phyloP scores from a whole-genome alignment of 805 yeast genomes.

The Ogataea saltuana region DNA sequence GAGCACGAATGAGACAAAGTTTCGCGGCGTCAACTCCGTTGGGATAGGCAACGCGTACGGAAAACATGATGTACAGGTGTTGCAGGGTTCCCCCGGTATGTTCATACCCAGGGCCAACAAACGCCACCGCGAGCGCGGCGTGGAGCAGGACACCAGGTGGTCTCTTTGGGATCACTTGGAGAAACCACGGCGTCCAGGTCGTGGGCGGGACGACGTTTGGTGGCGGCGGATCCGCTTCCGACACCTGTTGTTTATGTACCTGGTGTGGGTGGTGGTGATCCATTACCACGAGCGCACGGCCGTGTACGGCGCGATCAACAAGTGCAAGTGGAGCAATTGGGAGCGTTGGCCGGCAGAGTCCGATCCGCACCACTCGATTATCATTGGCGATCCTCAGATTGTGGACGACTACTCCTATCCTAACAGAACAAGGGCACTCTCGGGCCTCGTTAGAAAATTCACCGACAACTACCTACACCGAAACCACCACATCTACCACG shows the following conservation, averaged over 20 bases:
- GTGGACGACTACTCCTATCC: conserved; percentile 89
- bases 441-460: conserved; percentile 55
- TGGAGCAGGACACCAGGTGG: neutral
- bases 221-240: neutral
- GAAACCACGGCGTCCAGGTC: no score
- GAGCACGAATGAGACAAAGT: conserved; percentile 13
- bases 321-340: conserved; percentile 69
- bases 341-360: conserved; percentile 49
- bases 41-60: conserved; percentile 16
- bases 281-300: conserved; percentile 56
- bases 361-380: conserved; percentile 27
- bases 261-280: conserved; percentile 46
- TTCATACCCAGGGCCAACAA: neutral
- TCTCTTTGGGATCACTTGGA: neutral
- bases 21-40: conserved; percentile 16
- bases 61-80: neutral
- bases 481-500: conserved; percentile 66
- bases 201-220: neutral
- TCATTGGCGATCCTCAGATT: conserved; percentile 95
- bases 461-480: conserved; percentile 79
- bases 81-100: neutral
- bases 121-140: neutral
- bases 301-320: conserved; percentile 44
- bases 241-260: conserved; percentile 29
- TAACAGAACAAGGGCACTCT: conserved; percentile 53